These are phyloP conservation scores for Leccinum barrowsii DNA, from an alignment of 768 basidiomycete genomes.

Conservation along the genomic window DNA sequence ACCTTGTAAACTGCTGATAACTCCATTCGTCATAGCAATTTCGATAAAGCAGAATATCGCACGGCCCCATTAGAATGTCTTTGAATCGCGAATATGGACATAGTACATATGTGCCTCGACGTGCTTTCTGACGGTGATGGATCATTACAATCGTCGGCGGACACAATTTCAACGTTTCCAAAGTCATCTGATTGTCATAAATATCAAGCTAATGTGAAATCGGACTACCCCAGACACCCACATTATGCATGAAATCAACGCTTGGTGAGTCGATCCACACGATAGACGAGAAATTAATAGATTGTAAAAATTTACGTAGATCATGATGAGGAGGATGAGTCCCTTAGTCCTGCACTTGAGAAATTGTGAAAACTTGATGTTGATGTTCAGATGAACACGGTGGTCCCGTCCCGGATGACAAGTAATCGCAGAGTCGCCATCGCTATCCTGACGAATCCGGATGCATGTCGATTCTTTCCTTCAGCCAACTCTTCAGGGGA, in stretches of 20 bases:
- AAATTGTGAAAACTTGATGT: not conserved
- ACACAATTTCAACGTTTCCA: too few relatives aligned
- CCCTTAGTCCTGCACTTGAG: not conserved
- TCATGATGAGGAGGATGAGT: conserved; percentile 2
- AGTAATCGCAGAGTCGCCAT: not conserved
- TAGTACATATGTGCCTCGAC: too few relatives aligned
- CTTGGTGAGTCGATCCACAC: not conserved
- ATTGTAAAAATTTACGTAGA: not conserved
- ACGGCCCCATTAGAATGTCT: too few relatives aligned
- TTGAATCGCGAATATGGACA: too few relatives aligned
- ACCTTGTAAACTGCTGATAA: conserved; percentile 25
- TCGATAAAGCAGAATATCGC: too few relatives aligned
- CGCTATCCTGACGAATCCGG: conserved; percentile 14
- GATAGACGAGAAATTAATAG: not conserved
- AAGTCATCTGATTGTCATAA: too few relatives aligned
- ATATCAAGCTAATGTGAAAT: too few relatives aligned
- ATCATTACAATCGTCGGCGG: too few relatives aligned
- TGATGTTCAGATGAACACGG: not conserved
- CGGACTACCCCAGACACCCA: too few relatives aligned
- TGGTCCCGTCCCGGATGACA: conserved; percentile 27
- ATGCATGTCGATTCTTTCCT: conserved; percentile 19
- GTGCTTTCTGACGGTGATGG: too few relatives aligned
- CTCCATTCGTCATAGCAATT: too few relatives aligned
- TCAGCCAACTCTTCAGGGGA: conserved; percentile 36
- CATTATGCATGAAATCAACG: not conserved